Evolutionary conservation across 2,329 filamentous ascomycete species (phyloP), one percentile per base, ranked within the genome.

Genomic region (Aspergillus fijiensis): DNA sequence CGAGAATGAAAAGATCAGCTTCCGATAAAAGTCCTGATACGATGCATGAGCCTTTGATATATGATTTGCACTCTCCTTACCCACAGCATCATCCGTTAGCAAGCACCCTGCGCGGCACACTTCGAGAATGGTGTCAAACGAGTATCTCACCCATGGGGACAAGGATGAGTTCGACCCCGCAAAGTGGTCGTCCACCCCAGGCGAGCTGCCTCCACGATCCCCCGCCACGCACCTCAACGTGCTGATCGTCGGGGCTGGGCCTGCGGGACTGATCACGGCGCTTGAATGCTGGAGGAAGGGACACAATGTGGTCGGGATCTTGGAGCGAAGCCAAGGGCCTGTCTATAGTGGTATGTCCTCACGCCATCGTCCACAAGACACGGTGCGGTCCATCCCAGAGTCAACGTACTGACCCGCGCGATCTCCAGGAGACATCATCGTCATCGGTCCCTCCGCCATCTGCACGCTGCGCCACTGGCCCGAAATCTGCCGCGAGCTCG

Each of bases 241-340:
- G 29, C 60, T 72, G 1, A 66, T 74, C 11, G 64, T 70, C 1
- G 71, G 71, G 10, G 69, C 64, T 14, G 71, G 71, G 5, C 64
- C 71, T 6, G 70, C 62, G 11, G 71, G 70, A 19, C 55, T 74
- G 19, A 64, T 66, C 42, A 58, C 69, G 9, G 64, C 64, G 1
- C 56, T 73, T 6, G 71, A 74, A 57, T 70, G 68, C 59, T 67
- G 67, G 57, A 65, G 71, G 35, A 70, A 71, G 52, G 71, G 71
- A 14, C 68, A 70, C 53, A 51, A 67, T 9, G 51, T 61, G 9
- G 68, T 72, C n/a, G 58, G 65, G 19, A 60, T 74, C 21, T 45
- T 72, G 4, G 71, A 73, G 68, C 10, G 60, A 31, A 53, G 47
- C 35, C 29, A 52, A 1, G 51, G 57, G 4, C 57, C 57, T 42